Conservation (phyloP, 179 eudicot species). For the Pouteria campechiana region DNA sequence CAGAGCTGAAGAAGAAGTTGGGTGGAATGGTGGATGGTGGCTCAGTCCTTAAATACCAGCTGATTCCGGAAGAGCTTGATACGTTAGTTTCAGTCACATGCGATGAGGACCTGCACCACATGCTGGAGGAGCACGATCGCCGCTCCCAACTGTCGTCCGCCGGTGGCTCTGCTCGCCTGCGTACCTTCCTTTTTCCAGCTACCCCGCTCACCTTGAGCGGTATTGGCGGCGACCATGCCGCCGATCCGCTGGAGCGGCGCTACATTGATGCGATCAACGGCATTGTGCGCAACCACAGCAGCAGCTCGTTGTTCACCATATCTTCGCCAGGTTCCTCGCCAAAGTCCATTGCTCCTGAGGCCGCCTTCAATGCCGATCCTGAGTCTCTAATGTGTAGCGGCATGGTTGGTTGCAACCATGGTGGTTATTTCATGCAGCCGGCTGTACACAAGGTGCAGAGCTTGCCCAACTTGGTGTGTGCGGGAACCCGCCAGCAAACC, state of each 20-base stretch:
- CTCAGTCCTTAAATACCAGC: conserved; percentile 51
- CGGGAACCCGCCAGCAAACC: no score
- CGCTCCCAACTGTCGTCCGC: no score
- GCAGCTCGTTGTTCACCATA: background rate
- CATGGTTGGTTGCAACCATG: no score
- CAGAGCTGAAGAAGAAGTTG: conserved; percentile 59
- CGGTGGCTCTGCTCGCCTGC: conserved; percentile 30
- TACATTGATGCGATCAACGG: conserved; percentile 68
- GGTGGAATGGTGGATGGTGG: conserved; percentile 34
- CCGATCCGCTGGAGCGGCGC: conserved; percentile 37
- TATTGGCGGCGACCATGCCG: conserved; percentile 8
- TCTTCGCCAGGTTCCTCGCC: no score
- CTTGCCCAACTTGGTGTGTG: no score
- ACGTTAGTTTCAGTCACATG: conserved; percentile 58
- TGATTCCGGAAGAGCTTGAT: conserved; percentile 58
- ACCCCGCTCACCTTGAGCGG: conserved; percentile 20
- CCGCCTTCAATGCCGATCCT: no score
- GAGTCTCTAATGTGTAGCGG: no score
- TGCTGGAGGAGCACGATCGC: conserved; percentile 62
- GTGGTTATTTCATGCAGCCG: no score
- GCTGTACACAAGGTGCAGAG: no score
- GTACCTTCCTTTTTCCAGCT: conserved; percentile 55
- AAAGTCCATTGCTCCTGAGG: no score
- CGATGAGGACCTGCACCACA: conserved; percentile 62
- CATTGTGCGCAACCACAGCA: conserved; percentile 21